These are phyloP conservation scores for Colletotrichum sojae DNA, from an alignment of 2,329 filamentous ascomycete genomes.

Conservation along the genomic window DNA sequence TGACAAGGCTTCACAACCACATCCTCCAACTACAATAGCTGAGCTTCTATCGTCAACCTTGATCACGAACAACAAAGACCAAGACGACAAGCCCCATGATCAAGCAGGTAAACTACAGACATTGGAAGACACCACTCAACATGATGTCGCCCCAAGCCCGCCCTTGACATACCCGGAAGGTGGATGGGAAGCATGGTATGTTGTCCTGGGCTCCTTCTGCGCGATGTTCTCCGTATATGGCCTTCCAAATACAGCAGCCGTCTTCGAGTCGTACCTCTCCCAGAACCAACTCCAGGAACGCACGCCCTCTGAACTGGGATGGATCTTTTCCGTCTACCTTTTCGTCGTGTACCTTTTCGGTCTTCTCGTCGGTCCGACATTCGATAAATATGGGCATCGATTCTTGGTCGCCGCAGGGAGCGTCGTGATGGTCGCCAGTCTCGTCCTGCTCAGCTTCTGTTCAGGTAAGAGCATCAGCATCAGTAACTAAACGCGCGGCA, in stretches of 20 bases:
- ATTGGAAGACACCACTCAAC: too few species aligned
- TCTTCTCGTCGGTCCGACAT: constrained; percentile 87
- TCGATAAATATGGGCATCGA: constrained; percentile 86
- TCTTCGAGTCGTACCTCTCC: constrained; percentile 84
- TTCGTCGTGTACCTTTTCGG: constrained; percentile 89
- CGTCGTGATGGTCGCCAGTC: constrained; percentile 70
- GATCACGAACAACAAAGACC: too few species aligned
- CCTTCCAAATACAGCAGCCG: constrained; percentile 83
- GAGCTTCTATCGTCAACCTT: too few species aligned
- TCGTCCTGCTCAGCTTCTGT: constrained; percentile 80
- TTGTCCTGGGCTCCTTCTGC: constrained; percentile 84
- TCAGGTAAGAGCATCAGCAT: constrained; percentile 61
- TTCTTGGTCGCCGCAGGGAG: constrained; percentile 78
- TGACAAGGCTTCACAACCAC: too few species aligned
- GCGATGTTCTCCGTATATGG: constrained; percentile 68
- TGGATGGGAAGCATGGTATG: constrained; percentile 83
- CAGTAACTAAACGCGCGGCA: too few species aligned
- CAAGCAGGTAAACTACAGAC: too few species aligned
- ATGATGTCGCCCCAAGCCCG: not conserved
- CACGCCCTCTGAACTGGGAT: constrained; percentile 79
- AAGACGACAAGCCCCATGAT: not conserved
- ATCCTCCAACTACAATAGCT: too few species aligned
- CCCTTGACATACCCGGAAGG: constrained; percentile 74
- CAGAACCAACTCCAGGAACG: constrained; percentile 79
- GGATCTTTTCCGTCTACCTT: constrained; percentile 88